Conservation (phyloP, 2,329 filamentous ascomycete genomes). For the Chalaropsis thielavioides region DNA sequence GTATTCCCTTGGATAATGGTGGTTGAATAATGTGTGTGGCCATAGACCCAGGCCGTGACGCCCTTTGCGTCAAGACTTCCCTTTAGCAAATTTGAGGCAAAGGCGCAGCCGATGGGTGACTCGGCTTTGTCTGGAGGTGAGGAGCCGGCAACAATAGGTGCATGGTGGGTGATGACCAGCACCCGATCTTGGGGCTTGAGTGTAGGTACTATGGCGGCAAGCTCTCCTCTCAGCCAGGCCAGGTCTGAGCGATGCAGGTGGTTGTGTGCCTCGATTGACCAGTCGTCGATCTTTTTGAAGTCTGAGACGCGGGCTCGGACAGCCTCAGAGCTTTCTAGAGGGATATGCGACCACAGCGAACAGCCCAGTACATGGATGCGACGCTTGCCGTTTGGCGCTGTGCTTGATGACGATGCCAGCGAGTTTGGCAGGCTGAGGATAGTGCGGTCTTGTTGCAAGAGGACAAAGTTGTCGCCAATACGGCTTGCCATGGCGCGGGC, state of each 20-base stretch:
- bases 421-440: constrained; percentile 23
- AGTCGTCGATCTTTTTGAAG: constrained; percentile 38
- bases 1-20: constrained; percentile 25
- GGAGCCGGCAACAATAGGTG: constrained; percentile 35
- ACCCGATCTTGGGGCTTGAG: constrained; percentile 10
- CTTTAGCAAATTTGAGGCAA: constrained; percentile 34
- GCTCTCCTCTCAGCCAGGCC: constrained; percentile 34
- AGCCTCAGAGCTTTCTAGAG: constrained; percentile 25
- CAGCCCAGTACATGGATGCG: constrained; percentile 34
- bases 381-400: not conserved
- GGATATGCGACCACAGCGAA: constrained; percentile 41
- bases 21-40: constrained; percentile 35
- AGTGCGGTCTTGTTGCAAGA: constrained; percentile 31
- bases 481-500: constrained; percentile 29
- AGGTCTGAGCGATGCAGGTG: constrained; percentile 32
- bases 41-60: constrained; percentile 33
- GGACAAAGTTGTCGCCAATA: constrained; percentile 27
- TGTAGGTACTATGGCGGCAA: constrained; percentile 20
- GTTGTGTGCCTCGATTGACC: constrained; percentile 38
- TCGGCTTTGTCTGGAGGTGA: constrained; percentile 34
- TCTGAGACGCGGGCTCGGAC: constrained; percentile 36
- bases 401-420: not conserved
- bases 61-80: constrained; percentile 9
- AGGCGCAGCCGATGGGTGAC: constrained; percentile 35
- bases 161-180: constrained; percentile 44